phyloP scores from a whole-genome alignment of 441 rosid genomes.

The Euphorbia schlechtendalii region DNA sequence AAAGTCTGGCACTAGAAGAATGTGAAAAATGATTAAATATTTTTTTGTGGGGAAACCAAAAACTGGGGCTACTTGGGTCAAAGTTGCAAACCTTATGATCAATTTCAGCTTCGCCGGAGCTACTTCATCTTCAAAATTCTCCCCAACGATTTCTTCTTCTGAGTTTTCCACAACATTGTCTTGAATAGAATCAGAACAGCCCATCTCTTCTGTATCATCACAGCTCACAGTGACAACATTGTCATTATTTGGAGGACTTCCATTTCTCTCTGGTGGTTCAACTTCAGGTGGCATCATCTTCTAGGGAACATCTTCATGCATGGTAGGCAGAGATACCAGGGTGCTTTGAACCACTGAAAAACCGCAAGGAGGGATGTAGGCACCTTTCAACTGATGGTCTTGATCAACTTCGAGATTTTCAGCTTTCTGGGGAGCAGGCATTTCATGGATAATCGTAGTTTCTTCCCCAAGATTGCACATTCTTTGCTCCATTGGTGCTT shows the following conservation, averaged over 20 bases:
- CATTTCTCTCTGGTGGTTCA: slow-evolving; percentile 36
- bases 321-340: slow-evolving; percentile 31
- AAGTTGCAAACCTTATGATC: slow-evolving; percentile 62
- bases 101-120: slow-evolving; percentile 72
- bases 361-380: slow-evolving; percentile 29
- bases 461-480: slow-evolving; percentile 31
- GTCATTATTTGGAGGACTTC: slow-evolving; percentile 26
- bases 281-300: slow-evolving; percentile 26
- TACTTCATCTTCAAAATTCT: slow-evolving; percentile 33
- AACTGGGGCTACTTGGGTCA: not conserved
- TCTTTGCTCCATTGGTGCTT: too few relatives aligned
- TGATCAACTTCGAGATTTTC: slow-evolving; percentile 28
- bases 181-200: slow-evolving; percentile 28
- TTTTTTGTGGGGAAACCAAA: not conserved
- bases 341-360: slow-evolving; percentile 33
- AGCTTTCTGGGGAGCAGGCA: slow-evolving; percentile 24
- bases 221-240: slow-evolving; percentile 22
- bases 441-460: slow-evolving; percentile 24
- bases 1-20: slow-evolving; percentile 49
- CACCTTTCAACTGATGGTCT: slow-evolving; percentile 24
- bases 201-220: slow-evolving; percentile 34
- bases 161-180: slow-evolving; percentile 31
- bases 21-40: slow-evolving; percentile 16
- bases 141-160: slow-evolving; percentile 53
- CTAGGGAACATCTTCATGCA: slow-evolving; percentile 26